These are phyloP conservation scores for Cinnamomum micranthum DNA, from an alignment of 164 flowering plant species.

Conservation along the genomic window DNA sequence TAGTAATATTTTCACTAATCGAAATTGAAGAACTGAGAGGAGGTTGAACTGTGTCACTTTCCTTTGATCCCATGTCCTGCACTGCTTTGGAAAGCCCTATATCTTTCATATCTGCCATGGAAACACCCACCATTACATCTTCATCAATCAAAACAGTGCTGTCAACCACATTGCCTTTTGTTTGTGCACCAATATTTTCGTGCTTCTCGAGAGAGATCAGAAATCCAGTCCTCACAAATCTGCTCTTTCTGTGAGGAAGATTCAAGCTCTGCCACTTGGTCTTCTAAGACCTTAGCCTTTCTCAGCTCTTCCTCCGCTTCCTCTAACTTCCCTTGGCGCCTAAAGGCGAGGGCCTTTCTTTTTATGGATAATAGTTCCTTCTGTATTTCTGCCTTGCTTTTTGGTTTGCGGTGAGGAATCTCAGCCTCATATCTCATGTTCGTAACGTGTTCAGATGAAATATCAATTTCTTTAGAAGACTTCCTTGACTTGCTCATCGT, in stretches of 20 bases:
- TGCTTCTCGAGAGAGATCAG: background rate
- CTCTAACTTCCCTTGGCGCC: conserved; percentile 72
- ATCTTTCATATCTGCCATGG: too few relatives aligned
- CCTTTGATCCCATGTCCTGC: conserved; percentile 6
- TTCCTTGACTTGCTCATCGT: conserved; percentile 13
- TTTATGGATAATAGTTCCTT: conserved; percentile 75
- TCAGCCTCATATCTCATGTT: conserved; percentile 11
- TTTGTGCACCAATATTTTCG: background rate
- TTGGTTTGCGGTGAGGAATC: conserved; percentile 21
- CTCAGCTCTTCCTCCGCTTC: conserved; percentile 75
- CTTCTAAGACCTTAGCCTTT: conserved; percentile 59
- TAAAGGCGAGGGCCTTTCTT: conserved; percentile 71
- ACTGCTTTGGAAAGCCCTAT: too few relatives aligned
- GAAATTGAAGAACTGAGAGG: conserved; percentile 8
- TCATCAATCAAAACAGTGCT: too few relatives aligned
- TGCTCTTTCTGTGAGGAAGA: conserved; percentile 23
- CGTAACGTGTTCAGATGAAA: conserved; percentile 1
- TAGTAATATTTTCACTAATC: conserved; percentile 1
- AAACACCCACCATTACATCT: too few relatives aligned
- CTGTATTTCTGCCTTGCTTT: conserved; percentile 73
- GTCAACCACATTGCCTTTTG: background rate
- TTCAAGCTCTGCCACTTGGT: conserved; percentile 62
- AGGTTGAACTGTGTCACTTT: conserved; percentile 5
- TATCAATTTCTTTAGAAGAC: conserved; percentile 17
- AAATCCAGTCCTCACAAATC: conserved; percentile 2